Evolutionary conservation across 179 eudicot species (phyloP), one percentile per base, ranked within the genome.

Genomic region (Carnegiea gigantea): DNA sequence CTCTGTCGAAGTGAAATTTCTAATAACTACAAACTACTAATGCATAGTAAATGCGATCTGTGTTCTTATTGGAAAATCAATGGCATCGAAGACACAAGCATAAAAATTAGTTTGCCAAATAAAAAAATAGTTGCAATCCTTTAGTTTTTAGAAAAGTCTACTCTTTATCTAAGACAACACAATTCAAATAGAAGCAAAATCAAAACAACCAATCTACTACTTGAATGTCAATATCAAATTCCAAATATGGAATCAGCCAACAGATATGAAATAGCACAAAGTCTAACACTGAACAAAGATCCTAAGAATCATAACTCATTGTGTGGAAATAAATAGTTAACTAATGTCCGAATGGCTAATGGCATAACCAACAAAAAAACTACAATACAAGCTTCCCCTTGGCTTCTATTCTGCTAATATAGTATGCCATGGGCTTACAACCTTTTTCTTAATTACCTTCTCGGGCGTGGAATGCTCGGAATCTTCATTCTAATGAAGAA

Each of bases 401-500:
- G 65, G 54, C 43, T 40, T 33, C 33, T 38, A 21, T 75, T 57
- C 43, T 51, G 72, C 60, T 70, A 82, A 68, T 85, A 33, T 86
- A 89, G 80, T 33, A 79, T 57, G 89, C 77, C 85, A 87, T 90
- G n/a, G 91, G 68, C 80, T 90, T 90, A 86, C 85, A 70, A 85
- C 83, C 86, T 86, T 88, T 84, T 85, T 90, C 83, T 82, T 87
- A 62, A 82, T 75, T 75, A 77, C 77, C 86, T 84, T 85, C 86
- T 83, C 46, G 86, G 82, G 30, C 86, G 60, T 36, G 70, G 33
- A 64, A 36, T 24, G 33, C 70, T 64, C 8, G 92, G 83, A 59
- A 79, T 84, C 87, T 89, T 90, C 91, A 90, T 86, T 36, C 91
- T 90, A 20, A 90, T 64, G 84, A 89, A 88, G 81, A 87, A 89